A percentile compares a stretch with the other conserved stretches of the same genome.
These are phyloP conservation scores for Pneumocystis wakefieldiae DNA, from an alignment of 1,139 yeast species.

Conservation along the genomic window DNA sequence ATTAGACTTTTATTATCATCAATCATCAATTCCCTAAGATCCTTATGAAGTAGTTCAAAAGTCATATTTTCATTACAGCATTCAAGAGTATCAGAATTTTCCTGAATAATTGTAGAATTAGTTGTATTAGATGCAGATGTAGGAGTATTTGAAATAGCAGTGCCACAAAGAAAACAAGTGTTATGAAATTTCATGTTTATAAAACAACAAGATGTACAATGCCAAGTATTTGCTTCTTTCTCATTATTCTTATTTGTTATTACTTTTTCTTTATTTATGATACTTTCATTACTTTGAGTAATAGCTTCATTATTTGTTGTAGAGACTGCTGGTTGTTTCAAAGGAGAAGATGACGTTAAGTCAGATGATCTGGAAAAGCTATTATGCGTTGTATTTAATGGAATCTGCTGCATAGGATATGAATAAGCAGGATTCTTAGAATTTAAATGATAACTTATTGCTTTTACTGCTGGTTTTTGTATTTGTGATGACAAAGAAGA, in stretches of 20 bases:
- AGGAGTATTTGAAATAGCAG: not conserved
- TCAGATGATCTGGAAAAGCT: not conserved
- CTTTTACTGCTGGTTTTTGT: not conserved
- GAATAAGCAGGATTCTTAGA: not conserved
- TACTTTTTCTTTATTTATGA: not conserved
- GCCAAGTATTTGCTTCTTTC: not conserved
- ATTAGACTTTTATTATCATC: not conserved
- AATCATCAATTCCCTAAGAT: not conserved
- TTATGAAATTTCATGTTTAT: not conserved
- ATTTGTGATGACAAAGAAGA: not conserved
- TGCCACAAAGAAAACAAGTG: not conserved
- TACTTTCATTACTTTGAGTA: not conserved
- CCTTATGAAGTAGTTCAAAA: not conserved
- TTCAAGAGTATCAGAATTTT: not conserved
- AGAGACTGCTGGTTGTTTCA: not conserved
- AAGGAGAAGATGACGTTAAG: not conserved
- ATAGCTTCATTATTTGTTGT: not conserved
- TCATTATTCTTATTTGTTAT: not conserved
- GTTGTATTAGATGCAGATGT: not conserved
- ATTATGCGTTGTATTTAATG: not conserved
- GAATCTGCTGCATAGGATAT: not conserved
- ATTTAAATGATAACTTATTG: not conserved
- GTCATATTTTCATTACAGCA: not conserved
- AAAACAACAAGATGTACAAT: not conserved
- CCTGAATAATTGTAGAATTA: not conserved